Conservation (phyloP, 2,329 filamentous ascomycete species). For the Macrophomina pseudophaseolina region DNA sequence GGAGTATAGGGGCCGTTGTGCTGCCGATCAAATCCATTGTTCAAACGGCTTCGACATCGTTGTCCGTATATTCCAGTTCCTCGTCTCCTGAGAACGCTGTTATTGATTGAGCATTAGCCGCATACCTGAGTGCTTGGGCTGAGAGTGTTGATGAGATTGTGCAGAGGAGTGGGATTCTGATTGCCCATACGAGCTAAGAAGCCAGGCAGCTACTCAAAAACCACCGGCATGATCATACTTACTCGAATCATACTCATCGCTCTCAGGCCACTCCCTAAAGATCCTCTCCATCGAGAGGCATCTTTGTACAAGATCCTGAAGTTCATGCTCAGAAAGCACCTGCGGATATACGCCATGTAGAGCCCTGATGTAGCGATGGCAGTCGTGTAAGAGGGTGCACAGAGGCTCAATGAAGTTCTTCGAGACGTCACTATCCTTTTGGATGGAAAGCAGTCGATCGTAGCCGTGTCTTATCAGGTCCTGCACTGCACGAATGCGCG, state of each 20-base stretch:
- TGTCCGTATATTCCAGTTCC: constrained; percentile 24
- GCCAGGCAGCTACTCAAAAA: background rate
- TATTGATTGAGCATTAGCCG: constrained; percentile 10
- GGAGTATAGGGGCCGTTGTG: background rate
- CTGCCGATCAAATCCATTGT: background rate
- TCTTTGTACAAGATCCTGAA: background rate
- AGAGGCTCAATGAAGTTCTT: constrained; percentile 8
- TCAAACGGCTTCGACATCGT: constrained; percentile 22
- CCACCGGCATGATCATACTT: constrained; percentile 11
- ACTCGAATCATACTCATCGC: constrained; percentile 26
- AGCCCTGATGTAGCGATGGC: constrained; percentile 3
- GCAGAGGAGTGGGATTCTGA: background rate
- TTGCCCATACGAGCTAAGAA: background rate
- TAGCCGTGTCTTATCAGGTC: background rate
- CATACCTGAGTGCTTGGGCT: background rate
- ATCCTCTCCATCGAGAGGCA: background rate
- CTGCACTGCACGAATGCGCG: background rate
- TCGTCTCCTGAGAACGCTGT: constrained; percentile 25
- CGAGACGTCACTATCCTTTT: constrained; percentile 11
- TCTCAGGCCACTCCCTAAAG: constrained; percentile 19
- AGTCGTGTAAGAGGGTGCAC: constrained; percentile 3
- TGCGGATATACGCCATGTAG: background rate
- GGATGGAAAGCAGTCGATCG: background rate
- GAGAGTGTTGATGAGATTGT: constrained; percentile 1
- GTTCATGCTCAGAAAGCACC: background rate